Evolutionary conservation across 129 eudicot species (phyloP).

Genomic region (Centaurea solstitialis): DNA sequence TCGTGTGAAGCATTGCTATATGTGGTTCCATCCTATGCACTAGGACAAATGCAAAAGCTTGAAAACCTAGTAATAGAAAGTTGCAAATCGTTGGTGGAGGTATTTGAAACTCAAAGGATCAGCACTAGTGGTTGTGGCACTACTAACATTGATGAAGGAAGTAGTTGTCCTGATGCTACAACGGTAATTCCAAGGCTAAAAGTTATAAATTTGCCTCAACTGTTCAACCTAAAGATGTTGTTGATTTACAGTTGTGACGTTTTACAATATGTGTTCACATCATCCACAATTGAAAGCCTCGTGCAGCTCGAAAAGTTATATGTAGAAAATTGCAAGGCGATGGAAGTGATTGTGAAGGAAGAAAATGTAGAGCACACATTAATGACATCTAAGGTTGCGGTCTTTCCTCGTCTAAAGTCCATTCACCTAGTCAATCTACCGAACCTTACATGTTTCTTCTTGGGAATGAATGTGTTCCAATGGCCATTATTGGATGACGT

Average conservation of each 20-base stretch:
- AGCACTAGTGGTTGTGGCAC: too few species aligned
- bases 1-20: not conserved
- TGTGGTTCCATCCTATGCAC: too few species aligned
- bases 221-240: too few species aligned
- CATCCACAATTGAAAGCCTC: too few species aligned
- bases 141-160: not conserved
- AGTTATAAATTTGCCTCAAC: too few species aligned
- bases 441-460: not conserved
- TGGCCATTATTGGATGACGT: not conserved
- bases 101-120: conserved; percentile 1
- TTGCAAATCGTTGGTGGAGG: not conserved
- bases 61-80: not conserved
- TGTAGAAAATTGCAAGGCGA: too few species aligned
- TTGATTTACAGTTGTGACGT: too few species aligned
- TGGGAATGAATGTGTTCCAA: not conserved
- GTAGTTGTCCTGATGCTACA: not conserved
- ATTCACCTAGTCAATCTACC: not conserved
- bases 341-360: not conserved
- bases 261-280: too few species aligned
- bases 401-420: not conserved
- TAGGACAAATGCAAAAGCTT: too few species aligned
- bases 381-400: not conserved
- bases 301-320: too few species aligned
- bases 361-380: not conserved
- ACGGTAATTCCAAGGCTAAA: too few species aligned